Base-by-base conservation (phyloP, 1,284 basidiomycete genomes). In the Rhodotorula sp. region DNA sequence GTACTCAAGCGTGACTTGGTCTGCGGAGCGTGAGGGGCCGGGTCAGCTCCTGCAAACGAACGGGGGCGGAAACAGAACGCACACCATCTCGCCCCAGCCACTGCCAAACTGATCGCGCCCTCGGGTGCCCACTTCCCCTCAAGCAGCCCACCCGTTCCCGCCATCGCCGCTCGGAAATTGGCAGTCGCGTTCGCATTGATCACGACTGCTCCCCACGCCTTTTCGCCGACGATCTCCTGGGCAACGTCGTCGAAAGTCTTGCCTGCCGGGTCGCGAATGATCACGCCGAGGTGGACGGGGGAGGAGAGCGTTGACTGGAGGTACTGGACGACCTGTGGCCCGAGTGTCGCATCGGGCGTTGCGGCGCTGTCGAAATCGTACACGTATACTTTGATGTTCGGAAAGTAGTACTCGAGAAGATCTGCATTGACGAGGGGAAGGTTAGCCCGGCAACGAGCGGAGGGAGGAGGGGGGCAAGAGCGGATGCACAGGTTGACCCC, bases 101-200 rank as follows among this genome's bases (percentile, higher is more conserved):
- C 77, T 53, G 78, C 78, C 17, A 81, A 60, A 19, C 75, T 75
- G 48, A 81, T 71, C 3, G 79, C 76, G 0, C 80, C 80, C 12
- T 65, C 66, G 0, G 81, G 81, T 60, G 80, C 77, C 61, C 79
- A 81, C 54, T 61, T 72, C 19, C 74, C 78, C 57, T 79, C 75
- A 2, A 80, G 77, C 21, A 60, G 68, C 17, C 44, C 78, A 48
- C 55, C 64, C 21, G 57, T 68, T 19, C 76, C 78, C 3, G 44
- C 65, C 12, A 71, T 44, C 17, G 70, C 70, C 6, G 44, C 53
- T 39, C 56, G 62, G n/a, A 64, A 79, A 17, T 69, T 63, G 50
- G 65, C 69, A 21, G 78, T 77, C 37, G 78, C 78, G 57, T 79
- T 79, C 55, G 70, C 55, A 54, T 76, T 75, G 58, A 79, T 62